Conservation (phyloP, 2,329 filamentous ascomycete genomes). For the Fusarium goolgardi region DNA sequence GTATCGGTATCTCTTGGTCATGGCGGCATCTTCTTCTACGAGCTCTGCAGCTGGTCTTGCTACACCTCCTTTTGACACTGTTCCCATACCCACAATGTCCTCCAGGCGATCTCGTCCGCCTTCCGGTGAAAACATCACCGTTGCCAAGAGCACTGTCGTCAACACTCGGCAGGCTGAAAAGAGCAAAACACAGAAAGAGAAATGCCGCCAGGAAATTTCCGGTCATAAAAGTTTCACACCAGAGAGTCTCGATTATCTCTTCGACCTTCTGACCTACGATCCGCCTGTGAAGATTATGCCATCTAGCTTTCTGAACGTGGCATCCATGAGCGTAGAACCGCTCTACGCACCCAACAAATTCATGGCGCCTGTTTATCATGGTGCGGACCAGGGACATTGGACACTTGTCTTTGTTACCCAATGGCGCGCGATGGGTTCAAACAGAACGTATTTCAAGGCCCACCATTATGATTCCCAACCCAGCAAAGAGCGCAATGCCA, state of each 20-base stretch:
- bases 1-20: accelerated
- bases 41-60: neutral
- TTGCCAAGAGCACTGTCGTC: neutral
- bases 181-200: no score
- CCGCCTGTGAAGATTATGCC: no score
- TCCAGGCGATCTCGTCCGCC: neutral
- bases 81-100: neutral
- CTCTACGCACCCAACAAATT: no score
- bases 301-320: no score
- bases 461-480: neutral
- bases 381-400: neutral
- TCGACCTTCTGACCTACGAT: no score
- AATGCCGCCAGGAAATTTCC: no score
- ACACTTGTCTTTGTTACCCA: neutral
- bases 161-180: no score
- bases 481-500: accelerated
- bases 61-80: neutral
- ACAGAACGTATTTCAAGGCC: neutral
- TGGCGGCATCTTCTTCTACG: accelerated
- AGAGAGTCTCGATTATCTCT: no score
- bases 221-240: no score
- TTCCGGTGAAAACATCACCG: neutral
- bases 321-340: no score
- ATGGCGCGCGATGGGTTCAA: no score
- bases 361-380: neutral